These are phyloP conservation scores for Boletus rufocinnamomeus DNA, from an alignment of 768 basidiomycete genomes.

Conservation along the genomic window DNA sequence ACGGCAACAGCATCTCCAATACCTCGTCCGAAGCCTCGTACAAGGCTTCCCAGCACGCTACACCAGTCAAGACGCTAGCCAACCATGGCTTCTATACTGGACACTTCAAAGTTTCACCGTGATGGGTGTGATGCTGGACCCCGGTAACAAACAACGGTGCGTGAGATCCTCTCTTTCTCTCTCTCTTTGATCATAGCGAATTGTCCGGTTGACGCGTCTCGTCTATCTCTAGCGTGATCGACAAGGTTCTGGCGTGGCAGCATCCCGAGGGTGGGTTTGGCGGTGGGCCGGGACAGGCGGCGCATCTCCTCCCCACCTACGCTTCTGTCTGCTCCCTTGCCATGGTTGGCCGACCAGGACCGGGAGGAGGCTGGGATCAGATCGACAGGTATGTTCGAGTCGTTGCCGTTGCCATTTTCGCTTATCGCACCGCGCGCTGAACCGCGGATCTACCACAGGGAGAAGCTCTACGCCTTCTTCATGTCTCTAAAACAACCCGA, in stretches of 20 bases:
- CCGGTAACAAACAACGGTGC: constrained; percentile 73
- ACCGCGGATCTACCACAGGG: constrained; percentile 31
- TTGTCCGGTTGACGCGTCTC: not conserved
- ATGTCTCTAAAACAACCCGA: constrained; percentile 90
- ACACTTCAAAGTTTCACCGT: constrained; percentile 80
- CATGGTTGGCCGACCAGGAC: constrained; percentile 73
- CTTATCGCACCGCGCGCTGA: not conserved
- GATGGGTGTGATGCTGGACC: constrained; percentile 78
- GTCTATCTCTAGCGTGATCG: constrained; percentile 56
- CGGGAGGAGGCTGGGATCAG: constrained; percentile 80
- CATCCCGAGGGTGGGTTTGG: constrained; percentile 89
- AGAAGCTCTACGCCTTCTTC: constrained; percentile 84
- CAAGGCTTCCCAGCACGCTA: constrained; percentile 84
- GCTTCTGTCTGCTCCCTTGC: constrained; percentile 84
- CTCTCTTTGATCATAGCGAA: not conserved
- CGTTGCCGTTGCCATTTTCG: not conserved
- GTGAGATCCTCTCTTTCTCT: not conserved
- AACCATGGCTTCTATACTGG: constrained; percentile 97
- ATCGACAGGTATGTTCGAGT: constrained; percentile 65
- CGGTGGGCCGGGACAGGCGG: constrained; percentile 86
- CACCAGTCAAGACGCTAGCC: constrained; percentile 86
- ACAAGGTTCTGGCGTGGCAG: constrained; percentile 80
- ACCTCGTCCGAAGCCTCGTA: constrained; percentile 66
- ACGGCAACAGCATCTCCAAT: constrained; percentile 71
- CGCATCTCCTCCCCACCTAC: constrained; percentile 90